Evolutionary conservation across 2,329 filamentous ascomycete genomes (phyloP), one percentile per base, ranked within the genome.

Genomic region (Aureobasidium lini): DNA sequence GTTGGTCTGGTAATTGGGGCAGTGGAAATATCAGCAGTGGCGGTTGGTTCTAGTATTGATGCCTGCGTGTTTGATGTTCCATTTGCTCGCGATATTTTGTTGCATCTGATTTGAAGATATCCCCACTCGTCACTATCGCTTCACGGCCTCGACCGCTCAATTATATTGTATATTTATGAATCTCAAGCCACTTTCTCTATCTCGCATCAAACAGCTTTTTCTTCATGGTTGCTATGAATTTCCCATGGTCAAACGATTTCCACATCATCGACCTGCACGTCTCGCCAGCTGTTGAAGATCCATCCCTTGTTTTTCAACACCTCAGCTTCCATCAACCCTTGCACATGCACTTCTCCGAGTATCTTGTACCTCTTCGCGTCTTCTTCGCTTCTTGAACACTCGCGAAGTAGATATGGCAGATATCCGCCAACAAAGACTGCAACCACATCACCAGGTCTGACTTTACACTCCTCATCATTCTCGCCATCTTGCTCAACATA

Each of bases 1-100:
- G 32, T n/a, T 61, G 59, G 61, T 59, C 56, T 16, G 62, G 62
- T 18, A 67, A 66, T 60, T 60, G 66, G 60, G 63, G 63, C 2
- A 62, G 52, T 32, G 42, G 32, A 1, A 46, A 36, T 32, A 46
- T 57, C 8, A 31, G 39, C 16, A 54, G 40, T 28, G 52, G 50
- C 16, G 31, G 52, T 10, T 57, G 52, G 52, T 57, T 57, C n/a
- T 54, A 18, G 6, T 29, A 13, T 31, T 23, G 8, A 42, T 36
- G 34, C 23, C 23, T 23, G 23, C 23, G 23, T 23, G 23, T 23
- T 23, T 23, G 2, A 2, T 23, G 23, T 23, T 23, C 23, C 23
- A 3, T 23, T 23, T 23, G 23, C 23, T 23, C 23, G 23, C 23
- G 23, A 3, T 3, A 23, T 23, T 2, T 23, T 23, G 23, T 23